Base-by-base conservation (phyloP, 129 eudicot species). In the Erigeron canadensis region DNA sequence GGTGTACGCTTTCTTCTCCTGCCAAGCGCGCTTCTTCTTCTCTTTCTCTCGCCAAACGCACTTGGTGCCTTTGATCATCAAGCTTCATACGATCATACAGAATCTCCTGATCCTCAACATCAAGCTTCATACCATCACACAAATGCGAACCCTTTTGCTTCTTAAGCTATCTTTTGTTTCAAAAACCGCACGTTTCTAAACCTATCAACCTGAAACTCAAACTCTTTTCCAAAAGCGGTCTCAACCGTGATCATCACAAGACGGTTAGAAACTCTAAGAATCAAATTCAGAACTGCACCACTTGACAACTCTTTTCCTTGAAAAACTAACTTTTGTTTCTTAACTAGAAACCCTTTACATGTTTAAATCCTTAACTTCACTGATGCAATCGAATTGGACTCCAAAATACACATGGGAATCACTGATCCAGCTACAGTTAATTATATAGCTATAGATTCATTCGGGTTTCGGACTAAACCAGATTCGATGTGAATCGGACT, bases 341-440 rank as follows among this genome's bases (percentile, higher is more conserved):
- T 86, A 37, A 78, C 87, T 65, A 86, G 85, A 82, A 86, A 86
- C 77, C 96, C 96, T 82, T 80, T 84, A 75, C 83, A 82, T n/a
- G 84, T 82, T 72, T 89, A 89, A 69, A 89, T 80, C 92, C 84
- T 86, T n/a, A 89, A 85, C 62, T 89, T 86, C 34, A 86, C 92
- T n/a, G 91, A 86, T 58, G 83, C 87, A 69, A 89, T 71, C 46
- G 96, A 86, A 75, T 86, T 92, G 69, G 96, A 89, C 77, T 89
- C 96, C 88, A 86, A 82, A 46, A 87, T 81, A 37, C 83, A 78
- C 85, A 86, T 79, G 71, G 96, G 96, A 74, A 83, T 86, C 85
- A 85, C 85, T 23, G 87, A 86, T 75, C 86, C 87, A 34, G 86
- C 85, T 7, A 80, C 85, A 55, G 81, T 83, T 50, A 82, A 56